Evolutionary conservation across 1,139 yeast genomes (phyloP).

Genomic region (Pichia sp.): DNA sequence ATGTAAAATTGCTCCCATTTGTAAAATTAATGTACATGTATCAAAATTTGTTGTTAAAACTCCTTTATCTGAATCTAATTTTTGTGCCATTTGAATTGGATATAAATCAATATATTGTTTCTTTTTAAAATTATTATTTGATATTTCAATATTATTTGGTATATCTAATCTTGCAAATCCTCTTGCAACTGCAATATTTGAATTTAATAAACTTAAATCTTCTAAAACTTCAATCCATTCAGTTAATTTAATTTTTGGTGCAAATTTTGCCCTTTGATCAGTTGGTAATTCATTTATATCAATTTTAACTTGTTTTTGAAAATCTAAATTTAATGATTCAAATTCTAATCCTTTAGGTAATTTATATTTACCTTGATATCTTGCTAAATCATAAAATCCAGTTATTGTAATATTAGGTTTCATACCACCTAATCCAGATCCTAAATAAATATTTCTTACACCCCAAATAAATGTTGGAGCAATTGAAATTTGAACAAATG

Average conservation of each 20-base stretch:
- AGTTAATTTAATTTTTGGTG: conserved; percentile 57
- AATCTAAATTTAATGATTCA: conserved; percentile 20
- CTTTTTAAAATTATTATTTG: conserved; percentile 20
- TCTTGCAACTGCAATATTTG: conserved; percentile 89
- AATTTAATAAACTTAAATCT: conserved; percentile 85
- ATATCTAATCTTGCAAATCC: conserved; percentile 59
- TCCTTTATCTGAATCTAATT: conserved; percentile 53
- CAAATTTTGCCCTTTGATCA: conserved; percentile 61
- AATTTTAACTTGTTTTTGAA: conserved; percentile 24
- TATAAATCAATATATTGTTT: conserved; percentile 73
- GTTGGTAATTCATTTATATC: conserved; percentile 56
- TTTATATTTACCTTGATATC: conserved; percentile 17
- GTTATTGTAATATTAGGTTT: conserved; percentile 88
- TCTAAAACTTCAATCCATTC: conserved; percentile 94
- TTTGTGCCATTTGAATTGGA: conserved; percentile 92
- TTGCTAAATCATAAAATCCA: conserved; percentile 67
- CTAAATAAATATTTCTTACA: conserved; percentile 82
- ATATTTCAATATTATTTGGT: conserved; percentile 18
- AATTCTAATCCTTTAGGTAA: conserved; percentile 21
- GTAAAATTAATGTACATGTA: conserved; percentile 86
- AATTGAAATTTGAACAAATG: conserved; percentile 86
- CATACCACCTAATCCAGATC: conserved; percentile 97
- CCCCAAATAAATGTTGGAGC: conserved; percentile 94
- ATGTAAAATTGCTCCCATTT: conserved; percentile 82
- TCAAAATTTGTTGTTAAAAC: conserved; percentile 85